Base-by-base conservation (phyloP, 768 basidiomycete species). In the Phlegmacium glaucopus region DNA sequence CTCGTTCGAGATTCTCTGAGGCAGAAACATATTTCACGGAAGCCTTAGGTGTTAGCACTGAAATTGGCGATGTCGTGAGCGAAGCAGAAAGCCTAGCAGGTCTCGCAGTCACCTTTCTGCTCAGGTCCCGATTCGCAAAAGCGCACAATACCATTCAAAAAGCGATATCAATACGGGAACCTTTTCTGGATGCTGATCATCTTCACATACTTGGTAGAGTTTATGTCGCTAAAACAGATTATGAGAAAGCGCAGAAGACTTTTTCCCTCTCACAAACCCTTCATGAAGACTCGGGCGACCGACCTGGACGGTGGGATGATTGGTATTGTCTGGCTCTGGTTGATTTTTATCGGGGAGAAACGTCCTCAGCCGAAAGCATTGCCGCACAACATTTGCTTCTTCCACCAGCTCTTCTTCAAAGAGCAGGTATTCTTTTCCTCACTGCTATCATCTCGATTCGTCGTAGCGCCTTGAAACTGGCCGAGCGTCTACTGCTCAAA, bases 161-260 rank as follows among this genome's bases (percentile, higher is more conserved):
- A 25, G 59, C 64, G 4, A 60, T 66, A 16, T 37, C 51, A 9
- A 39, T 63, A 15, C 51, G 59, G 7, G 30, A 55, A 9, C 61
- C 59, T 9, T 48, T 40, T 6, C 46, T 58, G 9, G 54, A 63
- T 39, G 58, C 62, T 4, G 62, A 62, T 18, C 59, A 62, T 45
- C 48, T 59, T 18, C 60, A 63, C 29, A 47, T 63, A 6, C 54
- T 63, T 16, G 59, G 55, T 12, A 53, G 64, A 8, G 47, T 65
- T 8, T 45, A 41, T 16, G 45, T 62, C 15, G 61, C 59, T 1
- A 46, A 50, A 28, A 54, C 47, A n/a, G 38, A 51, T 26, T 60
- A 47, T 35, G 45, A 55, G 3, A 29, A 54, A 36, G 64, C 62
- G 6, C 32, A 46, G 27, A 30, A 41, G 27, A 38, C 39, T 12